Percentiles rank a stretch among this genome's conserved stretches.
These are phyloP conservation scores for Chlamydomonas sp. DNA, from an alignment of 139 green algal genomes.

Conservation along the genomic window DNA sequence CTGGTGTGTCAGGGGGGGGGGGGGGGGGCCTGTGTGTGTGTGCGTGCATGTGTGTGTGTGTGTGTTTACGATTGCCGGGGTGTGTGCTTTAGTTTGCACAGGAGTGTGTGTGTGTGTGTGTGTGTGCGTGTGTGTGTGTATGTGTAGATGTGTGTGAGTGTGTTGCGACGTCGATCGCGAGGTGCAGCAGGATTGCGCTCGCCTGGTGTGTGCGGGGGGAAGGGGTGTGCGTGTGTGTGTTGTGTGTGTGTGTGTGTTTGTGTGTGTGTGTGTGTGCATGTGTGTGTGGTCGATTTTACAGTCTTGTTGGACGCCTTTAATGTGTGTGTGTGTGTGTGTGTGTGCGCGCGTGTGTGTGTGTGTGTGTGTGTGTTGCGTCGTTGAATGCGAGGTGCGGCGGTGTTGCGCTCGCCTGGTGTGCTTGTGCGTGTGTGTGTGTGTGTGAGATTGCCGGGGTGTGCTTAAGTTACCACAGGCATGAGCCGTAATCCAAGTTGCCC, in stretches of 20 bases:
- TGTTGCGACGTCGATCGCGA: not conserved
- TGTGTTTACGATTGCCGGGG: not conserved
- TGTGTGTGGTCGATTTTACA: too few relatives aligned
- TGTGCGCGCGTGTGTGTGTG: conserved; percentile 9
- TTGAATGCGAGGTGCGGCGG: not conserved
- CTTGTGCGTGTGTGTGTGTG: conserved; percentile 11
- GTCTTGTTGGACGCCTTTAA: too few relatives aligned
- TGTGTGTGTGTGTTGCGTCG: conserved; percentile 9
- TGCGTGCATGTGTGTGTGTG: not conserved
- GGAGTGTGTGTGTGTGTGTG: conserved; percentile 16
- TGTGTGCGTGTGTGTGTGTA: conserved; percentile 1
- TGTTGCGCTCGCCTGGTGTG: conserved; percentile 1
- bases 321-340: conserved; percentile 5
- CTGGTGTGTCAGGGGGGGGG: not conserved
- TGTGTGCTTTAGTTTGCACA: conserved; percentile 16
- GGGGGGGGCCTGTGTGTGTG: not conserved
- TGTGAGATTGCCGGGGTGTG: too few relatives aligned
- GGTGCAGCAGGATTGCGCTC: too few relatives aligned
- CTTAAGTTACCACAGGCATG: too few relatives aligned
- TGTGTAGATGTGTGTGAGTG: not conserved
- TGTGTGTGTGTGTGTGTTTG: too few relatives aligned
- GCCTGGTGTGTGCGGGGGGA: too few relatives aligned
- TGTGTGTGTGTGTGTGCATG: too few relatives aligned
- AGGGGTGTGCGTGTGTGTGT: too few relatives aligned
- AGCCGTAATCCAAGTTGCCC: too few relatives aligned